phyloP scores from a whole-genome alignment of 2,329 filamentous ascomycete genomes.

The Cercospora sp. region DNA sequence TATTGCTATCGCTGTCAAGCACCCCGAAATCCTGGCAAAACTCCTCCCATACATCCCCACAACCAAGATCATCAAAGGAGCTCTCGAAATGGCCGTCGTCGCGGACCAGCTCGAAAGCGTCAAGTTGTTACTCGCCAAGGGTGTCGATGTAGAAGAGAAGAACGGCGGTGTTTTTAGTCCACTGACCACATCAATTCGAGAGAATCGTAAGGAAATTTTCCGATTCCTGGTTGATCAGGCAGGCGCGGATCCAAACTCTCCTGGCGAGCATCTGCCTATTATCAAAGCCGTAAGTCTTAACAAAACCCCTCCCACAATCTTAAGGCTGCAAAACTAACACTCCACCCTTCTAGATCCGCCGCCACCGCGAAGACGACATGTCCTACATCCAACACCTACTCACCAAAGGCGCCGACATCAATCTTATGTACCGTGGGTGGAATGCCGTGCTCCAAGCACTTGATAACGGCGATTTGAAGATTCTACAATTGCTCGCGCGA shows the following conservation, averaged over 20 bases:
- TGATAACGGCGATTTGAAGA: slow-evolving; percentile 60
- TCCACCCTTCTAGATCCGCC: slow-evolving; percentile 47
- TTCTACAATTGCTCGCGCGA: slow-evolving; percentile 56
- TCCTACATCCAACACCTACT: slow-evolving; percentile 65
- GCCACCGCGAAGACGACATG: slow-evolving; percentile 57
- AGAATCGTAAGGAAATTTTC: slow-evolving; percentile 63
- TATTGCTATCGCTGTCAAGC: slow-evolving; percentile 66
- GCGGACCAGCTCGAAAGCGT: slow-evolving; percentile 68
- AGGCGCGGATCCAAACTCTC: slow-evolving; percentile 64
- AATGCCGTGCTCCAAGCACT: slow-evolving; percentile 66
- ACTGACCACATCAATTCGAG: slow-evolving; percentile 66
- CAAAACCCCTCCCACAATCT: too few relatives aligned
- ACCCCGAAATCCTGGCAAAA: slow-evolving; percentile 60
- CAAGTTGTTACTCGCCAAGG: slow-evolving; percentile 64
- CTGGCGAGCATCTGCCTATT: slow-evolving; percentile 69
- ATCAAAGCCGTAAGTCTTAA: slow-evolving; percentile 57
- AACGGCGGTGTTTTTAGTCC: slow-evolving; percentile 72
- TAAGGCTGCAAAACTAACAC: too few relatives aligned
- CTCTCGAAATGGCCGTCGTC: slow-evolving; percentile 67
- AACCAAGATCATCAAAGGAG: slow-evolving; percentile 63
- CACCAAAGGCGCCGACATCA: slow-evolving; percentile 65
- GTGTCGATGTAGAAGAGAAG: slow-evolving; percentile 69
- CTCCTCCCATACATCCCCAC: slow-evolving; percentile 60
- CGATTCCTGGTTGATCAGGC: slow-evolving; percentile 59
- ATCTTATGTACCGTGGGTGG: slow-evolving; percentile 67